Conservation (phyloP, 805 yeast species). For the Pichia pseudocactophila region DNA sequence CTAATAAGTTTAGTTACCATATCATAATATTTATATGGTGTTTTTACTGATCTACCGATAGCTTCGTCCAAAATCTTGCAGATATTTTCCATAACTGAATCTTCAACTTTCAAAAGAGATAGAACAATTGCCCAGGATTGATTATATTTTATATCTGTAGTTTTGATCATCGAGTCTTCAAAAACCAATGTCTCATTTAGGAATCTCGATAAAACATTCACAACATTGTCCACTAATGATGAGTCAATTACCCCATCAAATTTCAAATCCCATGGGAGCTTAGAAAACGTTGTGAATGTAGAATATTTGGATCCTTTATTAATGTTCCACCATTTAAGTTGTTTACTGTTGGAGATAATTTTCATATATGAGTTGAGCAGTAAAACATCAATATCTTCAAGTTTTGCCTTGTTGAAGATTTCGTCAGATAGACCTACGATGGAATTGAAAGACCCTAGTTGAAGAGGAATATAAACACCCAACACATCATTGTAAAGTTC, state of each 20-base stretch:
- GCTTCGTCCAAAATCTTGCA: constrained; percentile 71
- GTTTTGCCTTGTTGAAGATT: constrained; percentile 7
- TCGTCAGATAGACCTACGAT: constrained; percentile 7
- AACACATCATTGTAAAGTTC: constrained; percentile 19
- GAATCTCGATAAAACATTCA: constrained; percentile 40
- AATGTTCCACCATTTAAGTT: constrained; percentile 71
- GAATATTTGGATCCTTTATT: constrained; percentile 40
- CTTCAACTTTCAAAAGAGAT: constrained; percentile 29
- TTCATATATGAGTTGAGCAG: constrained; percentile 53
- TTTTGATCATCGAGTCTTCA: constrained; percentile 27
- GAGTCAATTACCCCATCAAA: constrained; percentile 14
- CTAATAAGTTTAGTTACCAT: constrained; percentile 20
- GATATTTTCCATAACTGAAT: constrained; percentile 26
- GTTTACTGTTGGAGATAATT: constrained; percentile 36
- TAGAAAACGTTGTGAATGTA: constrained; percentile 57
- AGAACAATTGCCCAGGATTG: constrained; percentile 49
- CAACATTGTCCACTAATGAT: constrained; percentile 30
- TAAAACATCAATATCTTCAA: constrained; percentile 47
- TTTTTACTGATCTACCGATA: constrained; percentile 54
- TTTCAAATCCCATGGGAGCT: constrained; percentile 31
- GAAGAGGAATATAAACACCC: constrained; percentile 14
- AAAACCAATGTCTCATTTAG: constrained; percentile 47
- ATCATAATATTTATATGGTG: constrained; percentile 85
- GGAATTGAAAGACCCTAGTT: constrained; percentile 12
- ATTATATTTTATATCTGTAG: constrained; percentile 31